A percentile compares a stretch with the other conserved stretches of the same genome.
These are phyloP conservation scores for Dryas alaskensis DNA, from an alignment of 306 rosid species.

Conservation along the genomic window DNA sequence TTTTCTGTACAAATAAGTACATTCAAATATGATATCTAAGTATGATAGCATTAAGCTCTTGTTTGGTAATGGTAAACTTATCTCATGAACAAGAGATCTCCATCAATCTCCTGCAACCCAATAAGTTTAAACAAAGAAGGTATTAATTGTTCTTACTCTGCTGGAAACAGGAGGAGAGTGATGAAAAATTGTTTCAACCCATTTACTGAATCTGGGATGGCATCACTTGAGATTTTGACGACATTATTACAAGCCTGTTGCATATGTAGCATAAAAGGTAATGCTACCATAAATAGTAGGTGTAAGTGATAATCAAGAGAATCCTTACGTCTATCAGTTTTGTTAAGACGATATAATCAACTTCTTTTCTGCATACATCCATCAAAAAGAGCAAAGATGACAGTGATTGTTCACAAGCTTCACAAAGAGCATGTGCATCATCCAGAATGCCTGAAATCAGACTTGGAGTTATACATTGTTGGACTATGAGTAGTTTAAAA, in stretches of 20 bases:
- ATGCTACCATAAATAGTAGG: slow-evolving; percentile 3
- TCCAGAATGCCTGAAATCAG: slow-evolving; percentile 57
- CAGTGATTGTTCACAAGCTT: slow-evolving; percentile 48
- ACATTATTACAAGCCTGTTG: slow-evolving; percentile 45
- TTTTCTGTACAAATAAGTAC: slow-evolving; percentile 30
- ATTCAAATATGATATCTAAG: neutral
- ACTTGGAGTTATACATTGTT: neutral
- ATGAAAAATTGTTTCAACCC: slow-evolving; percentile 55
- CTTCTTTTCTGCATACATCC: slow-evolving; percentile 48
- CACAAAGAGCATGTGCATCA: slow-evolving; percentile 57
- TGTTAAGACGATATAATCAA: slow-evolving; percentile 42
- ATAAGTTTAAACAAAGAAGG: neutral
- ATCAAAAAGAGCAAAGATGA: slow-evolving; percentile 50
- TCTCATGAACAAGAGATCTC: no score
- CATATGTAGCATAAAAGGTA: slow-evolving; percentile 15
- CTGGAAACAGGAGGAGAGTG: slow-evolving; percentile 47
- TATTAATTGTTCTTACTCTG: slow-evolving; percentile 40
- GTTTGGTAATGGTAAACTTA: neutral
- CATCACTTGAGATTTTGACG: slow-evolving; percentile 35
- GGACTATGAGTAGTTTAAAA: neutral
- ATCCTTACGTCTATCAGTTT: slow-evolving; percentile 43
- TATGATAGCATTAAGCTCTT: neutral
- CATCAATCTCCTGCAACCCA: neutral
- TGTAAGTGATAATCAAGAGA: slow-evolving; percentile 1
- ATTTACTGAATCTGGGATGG: slow-evolving; percentile 48